These are phyloP conservation scores for Darksidea phi DNA, from an alignment of 495 filamentous ascomycete species.

Conservation along the genomic window DNA sequence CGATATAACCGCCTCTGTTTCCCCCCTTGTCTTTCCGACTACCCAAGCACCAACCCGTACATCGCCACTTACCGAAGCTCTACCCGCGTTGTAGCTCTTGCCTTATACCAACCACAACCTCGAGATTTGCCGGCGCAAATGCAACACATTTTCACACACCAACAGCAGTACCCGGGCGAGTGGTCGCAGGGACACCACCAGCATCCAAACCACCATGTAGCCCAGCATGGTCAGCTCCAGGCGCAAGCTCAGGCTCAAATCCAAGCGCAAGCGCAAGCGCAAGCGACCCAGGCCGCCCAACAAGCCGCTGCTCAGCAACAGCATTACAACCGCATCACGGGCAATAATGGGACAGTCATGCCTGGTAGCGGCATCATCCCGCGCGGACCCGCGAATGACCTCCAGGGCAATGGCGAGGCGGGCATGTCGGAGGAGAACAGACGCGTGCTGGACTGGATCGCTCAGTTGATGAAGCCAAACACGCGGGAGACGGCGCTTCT, in stretches of 20 bases:
- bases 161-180: constrained; percentile 74
- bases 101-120: neutral
- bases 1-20: neutral
- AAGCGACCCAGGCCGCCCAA: constrained; percentile 63
- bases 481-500: constrained; percentile 88
- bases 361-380: constrained; percentile 25
- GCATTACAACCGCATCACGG: constrained; percentile 75
- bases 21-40: neutral
- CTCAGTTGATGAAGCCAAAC: constrained; percentile 83
- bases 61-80: neutral
- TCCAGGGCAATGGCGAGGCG: constrained; percentile 45
- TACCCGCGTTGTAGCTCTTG: neutral
- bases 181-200: constrained; percentile 62
- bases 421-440: constrained; percentile 85
- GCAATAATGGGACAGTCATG: constrained; percentile 53
- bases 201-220: constrained; percentile 58
- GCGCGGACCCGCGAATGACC: constrained; percentile 26
- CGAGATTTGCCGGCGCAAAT: constrained; percentile 1
- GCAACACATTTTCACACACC: constrained; percentile 66
- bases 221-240: constrained; percentile 46
- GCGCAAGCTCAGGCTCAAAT: constrained; percentile 57
- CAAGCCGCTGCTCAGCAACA: constrained; percentile 66
- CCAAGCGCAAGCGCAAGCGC: constrained; percentile 54
- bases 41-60: neutral
- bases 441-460: constrained; percentile 87